Conservation (phyloP, 2,329 filamentous ascomycete genomes). For the Aspergillus niger region DNA sequence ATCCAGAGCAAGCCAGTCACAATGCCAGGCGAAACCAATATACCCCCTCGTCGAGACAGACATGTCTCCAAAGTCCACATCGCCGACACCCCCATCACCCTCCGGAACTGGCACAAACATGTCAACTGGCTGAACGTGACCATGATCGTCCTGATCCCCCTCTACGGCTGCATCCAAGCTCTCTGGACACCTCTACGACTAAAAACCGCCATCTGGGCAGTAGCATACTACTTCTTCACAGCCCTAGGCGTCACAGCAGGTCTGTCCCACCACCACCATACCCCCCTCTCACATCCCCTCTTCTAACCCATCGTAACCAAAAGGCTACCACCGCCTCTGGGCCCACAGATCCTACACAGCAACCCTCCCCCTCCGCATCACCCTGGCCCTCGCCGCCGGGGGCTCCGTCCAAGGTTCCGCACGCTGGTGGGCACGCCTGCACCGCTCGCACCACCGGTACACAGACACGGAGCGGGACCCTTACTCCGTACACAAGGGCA, state of each 20-base stretch:
- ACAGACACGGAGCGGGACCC: conserved; percentile 22
- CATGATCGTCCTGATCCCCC: conserved; percentile 8
- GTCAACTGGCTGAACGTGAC: conserved; percentile 14
- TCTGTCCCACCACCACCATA: neutral
- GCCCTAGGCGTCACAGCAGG: conserved; percentile 16
- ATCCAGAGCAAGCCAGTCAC: no score
- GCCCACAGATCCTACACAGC: conserved; percentile 19
- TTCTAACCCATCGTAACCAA: conserved; percentile 28
- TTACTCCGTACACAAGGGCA: conserved; percentile 16
- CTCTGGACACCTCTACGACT: conserved; percentile 9
- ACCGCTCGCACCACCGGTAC: conserved; percentile 23
- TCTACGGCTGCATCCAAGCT: conserved; percentile 6
- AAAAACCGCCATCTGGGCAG: conserved; percentile 8
- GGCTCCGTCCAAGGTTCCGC: conserved; percentile 17
- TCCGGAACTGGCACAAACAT: conserved; percentile 12
- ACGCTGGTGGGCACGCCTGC: conserved; percentile 17
- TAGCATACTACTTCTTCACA: conserved; percentile 12
- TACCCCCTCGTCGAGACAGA: no score
- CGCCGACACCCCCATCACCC: conserved; percentile 8
- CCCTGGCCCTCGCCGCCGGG: conserved; percentile 13
- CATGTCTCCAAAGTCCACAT: conserved; percentile 4
- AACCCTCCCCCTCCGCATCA: conserved; percentile 10
- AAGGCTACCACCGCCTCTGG: conserved; percentile 61
- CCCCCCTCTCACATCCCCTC: neutral
- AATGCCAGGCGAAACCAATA: no score